Evolutionary conservation across 129 eudicot species (phyloP).

Genomic region (Helianthus annuus): DNA sequence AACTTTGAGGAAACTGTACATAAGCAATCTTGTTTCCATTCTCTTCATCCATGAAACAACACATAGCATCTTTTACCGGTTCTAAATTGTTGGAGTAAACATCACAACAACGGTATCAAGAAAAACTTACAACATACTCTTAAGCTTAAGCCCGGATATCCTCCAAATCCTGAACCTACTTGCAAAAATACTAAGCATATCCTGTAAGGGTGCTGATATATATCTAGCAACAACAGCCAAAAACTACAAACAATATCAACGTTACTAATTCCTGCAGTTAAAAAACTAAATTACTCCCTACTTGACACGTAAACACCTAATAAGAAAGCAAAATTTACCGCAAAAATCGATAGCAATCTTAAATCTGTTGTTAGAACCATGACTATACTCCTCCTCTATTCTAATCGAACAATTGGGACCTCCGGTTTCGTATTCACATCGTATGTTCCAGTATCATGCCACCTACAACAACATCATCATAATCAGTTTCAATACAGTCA

Average conservation of each 20-base stretch:
- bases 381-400: conserved; percentile 69
- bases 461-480: conserved; percentile 39
- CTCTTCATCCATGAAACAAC: conserved; percentile 31
- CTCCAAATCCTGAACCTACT: conserved; percentile 12
- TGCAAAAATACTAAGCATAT: conserved; percentile 13
- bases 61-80: conserved; percentile 20
- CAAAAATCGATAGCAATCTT: conserved; percentile 82
- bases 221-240: conserved; percentile 8
- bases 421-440: conserved; percentile 79
- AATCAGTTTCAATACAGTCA: conserved; percentile 1
- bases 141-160: background rate
- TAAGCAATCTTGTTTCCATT: conserved; percentile 17
- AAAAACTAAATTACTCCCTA: conserved; percentile 3
- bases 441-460: conserved; percentile 98
- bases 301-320: conserved; percentile 1
- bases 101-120: conserved; percentile 13
- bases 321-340: conserved; percentile 35
- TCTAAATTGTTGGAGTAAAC: conserved; percentile 40
- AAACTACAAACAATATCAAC: conserved; percentile 12
- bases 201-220: background rate
- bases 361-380: conserved; percentile 76
- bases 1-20: conserved; percentile 28
- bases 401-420: conserved; percentile 97
- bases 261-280: conserved; percentile 12
- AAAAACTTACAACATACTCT: too few species aligned